Evolutionary conservation across 2,329 filamentous ascomycete species (phyloP).

Genomic region (Chalaropsis ovoidea): DNA sequence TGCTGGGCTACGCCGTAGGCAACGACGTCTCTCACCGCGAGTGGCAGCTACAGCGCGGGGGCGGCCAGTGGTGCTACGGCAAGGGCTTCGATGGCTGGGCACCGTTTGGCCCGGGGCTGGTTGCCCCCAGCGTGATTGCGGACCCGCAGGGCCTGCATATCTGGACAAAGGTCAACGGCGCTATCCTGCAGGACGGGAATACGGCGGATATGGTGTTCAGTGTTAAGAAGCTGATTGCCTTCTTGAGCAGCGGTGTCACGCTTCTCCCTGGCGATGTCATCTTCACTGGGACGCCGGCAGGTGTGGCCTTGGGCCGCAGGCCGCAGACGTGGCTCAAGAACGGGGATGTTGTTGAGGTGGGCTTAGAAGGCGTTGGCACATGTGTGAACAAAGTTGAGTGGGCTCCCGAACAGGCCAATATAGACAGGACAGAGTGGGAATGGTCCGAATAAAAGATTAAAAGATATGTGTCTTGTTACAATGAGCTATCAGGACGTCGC

Average conservation of each 20-base stretch:
- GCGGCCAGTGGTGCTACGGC: constrained; percentile 60
- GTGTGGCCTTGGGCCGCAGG: constrained; percentile 59
- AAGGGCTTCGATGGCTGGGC: constrained; percentile 71
- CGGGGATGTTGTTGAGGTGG: constrained; percentile 60
- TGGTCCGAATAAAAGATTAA: not conserved
- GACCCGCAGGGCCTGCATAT: constrained; percentile 50
- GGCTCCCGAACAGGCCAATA: constrained; percentile 28
- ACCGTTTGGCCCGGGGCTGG: constrained; percentile 62
- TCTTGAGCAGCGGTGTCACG: constrained; percentile 52
- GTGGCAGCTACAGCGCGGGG: constrained; percentile 60
- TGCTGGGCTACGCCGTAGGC: constrained; percentile 63
- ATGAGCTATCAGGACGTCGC: not conserved
- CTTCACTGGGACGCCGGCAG: constrained; percentile 59
- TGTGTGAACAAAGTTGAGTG: constrained; percentile 42
- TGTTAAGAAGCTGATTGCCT: constrained; percentile 48
- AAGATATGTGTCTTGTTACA: not conserved
- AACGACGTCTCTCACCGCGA: constrained; percentile 75
- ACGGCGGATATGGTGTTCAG: constrained; percentile 52
- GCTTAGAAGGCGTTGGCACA: constrained; percentile 54
- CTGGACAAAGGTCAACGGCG: constrained; percentile 49
- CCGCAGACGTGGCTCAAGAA: constrained; percentile 60
- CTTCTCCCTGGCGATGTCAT: constrained; percentile 55
- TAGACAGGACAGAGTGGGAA: not conserved
- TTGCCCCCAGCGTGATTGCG: constrained; percentile 44
- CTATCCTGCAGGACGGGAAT: constrained; percentile 46